Percentiles rank a stretch among this genome's conserved stretches.
Evolutionary conservation across 805 yeast genomes (phyloP).

Genomic region (Ogataea wickerhamii): DNA sequence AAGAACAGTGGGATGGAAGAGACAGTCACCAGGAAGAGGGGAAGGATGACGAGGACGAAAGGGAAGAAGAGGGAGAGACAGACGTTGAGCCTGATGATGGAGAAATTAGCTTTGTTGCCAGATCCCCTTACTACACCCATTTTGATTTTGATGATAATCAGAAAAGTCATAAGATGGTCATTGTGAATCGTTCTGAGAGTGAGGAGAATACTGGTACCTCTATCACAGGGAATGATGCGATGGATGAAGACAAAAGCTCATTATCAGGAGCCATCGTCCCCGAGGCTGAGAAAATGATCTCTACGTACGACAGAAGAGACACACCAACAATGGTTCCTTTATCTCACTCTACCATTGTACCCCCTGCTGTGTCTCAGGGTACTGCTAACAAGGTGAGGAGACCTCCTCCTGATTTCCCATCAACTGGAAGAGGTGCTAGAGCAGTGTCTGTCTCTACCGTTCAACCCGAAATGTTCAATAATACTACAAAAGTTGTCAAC

Average conservation of each 20-base stretch:
- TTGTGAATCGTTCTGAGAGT: constrained; percentile 19
- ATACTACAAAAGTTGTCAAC: constrained; percentile 2
- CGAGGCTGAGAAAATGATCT: constrained; percentile 1
- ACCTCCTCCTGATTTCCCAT: constrained; percentile 39
- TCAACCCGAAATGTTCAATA: constrained; percentile 31
- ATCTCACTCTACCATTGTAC: constrained; percentile 24
- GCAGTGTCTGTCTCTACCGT: constrained; percentile 34
- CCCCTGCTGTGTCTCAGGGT: constrained; percentile 15
- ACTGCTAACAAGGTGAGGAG: constrained; percentile 22
- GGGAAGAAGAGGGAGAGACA: constrained; percentile 11
- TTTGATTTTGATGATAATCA: constrained; percentile 21
- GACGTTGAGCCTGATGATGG: constrained; percentile 24
- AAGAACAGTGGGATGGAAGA: neutral
- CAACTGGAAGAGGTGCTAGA: constrained; percentile 36
- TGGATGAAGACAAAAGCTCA: neutral
- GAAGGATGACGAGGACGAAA: constrained; percentile 1
- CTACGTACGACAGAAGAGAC: constrained; percentile 38
- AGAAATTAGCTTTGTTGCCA: constrained; percentile 33
- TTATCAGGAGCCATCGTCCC: neutral
- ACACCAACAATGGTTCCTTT: constrained; percentile 32
- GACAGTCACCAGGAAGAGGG: constrained; percentile 2
- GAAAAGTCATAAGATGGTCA: constrained; percentile 21
- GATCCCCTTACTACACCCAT: constrained; percentile 31
- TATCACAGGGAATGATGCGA: neutral
- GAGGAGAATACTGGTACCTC: constrained; percentile 5